These are phyloP conservation scores for Globisporangium splendens DNA, from an alignment of 352 stramenopile genomes.

Conservation along the genomic window DNA sequence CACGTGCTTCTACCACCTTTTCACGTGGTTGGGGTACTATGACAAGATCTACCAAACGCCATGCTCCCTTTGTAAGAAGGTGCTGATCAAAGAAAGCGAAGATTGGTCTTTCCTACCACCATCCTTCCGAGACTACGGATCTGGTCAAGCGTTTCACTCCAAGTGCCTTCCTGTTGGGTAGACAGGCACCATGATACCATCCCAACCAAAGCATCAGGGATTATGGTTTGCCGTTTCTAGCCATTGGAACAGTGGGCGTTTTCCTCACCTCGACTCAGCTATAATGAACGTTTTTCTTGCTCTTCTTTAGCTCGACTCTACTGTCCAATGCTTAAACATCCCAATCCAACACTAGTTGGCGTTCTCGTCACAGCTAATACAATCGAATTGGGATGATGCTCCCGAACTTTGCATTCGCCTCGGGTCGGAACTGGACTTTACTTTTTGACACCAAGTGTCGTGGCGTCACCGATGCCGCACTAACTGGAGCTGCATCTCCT, in stretches of 20 bases:
- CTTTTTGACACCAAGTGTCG: conserved; percentile 35
- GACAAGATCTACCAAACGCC: conserved; percentile 89
- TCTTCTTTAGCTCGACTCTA: background rate
- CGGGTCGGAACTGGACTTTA: conserved; percentile 38
- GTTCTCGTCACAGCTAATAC: conserved; percentile 8
- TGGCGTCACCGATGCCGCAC: conserved; percentile 37
- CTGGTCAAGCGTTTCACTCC: conserved; percentile 76
- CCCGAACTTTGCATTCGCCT: conserved; percentile 33
- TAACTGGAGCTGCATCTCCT: conserved; percentile 22
- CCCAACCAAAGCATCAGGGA: too few species aligned
- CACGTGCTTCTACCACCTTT: conserved; percentile 85
- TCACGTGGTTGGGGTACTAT: conserved; percentile 83
- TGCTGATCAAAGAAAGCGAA: conserved; percentile 77
- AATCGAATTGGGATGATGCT: conserved; percentile 69
- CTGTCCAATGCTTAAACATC: background rate
- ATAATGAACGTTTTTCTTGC: background rate
- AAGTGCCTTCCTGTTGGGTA: conserved; percentile 73
- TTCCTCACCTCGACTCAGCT: background rate
- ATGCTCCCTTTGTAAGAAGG: conserved; percentile 83
- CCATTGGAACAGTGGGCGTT: too few species aligned
- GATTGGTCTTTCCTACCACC: conserved; percentile 79
- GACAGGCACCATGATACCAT: background rate
- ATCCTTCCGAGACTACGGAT: conserved; percentile 83
- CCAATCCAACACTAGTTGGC: too few species aligned
- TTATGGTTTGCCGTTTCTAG: too few species aligned